Conservation (phyloP, 1,284 basidiomycete species). For the Garcileccinum viscosum region DNA sequence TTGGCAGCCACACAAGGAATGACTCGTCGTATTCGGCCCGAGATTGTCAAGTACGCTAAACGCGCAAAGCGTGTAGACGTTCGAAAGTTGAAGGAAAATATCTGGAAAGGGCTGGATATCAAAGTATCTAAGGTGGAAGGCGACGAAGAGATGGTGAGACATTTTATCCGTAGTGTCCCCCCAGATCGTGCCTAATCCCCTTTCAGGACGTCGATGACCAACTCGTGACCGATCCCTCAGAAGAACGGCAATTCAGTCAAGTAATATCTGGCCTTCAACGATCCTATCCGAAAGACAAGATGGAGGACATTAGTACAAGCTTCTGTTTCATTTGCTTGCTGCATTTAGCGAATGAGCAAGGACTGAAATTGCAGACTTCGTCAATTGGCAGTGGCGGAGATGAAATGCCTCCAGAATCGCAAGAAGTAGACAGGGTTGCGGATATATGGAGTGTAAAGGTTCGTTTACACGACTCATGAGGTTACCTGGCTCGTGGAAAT, state of each 20-base stretch:
- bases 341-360: conserved; percentile 95
- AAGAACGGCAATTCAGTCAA: conserved; percentile 80
- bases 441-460: conserved; percentile 83
- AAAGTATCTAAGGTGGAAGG: conserved; percentile 54
- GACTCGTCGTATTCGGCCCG: conserved; percentile 81
- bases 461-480: conserved; percentile 19
- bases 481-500: neutral
- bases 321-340: conserved; percentile 99
- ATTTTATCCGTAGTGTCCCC: conserved; percentile 19
- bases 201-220: conserved; percentile 61
- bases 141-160: conserved; percentile 60
- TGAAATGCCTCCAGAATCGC: conserved; percentile 32
- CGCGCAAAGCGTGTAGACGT: conserved; percentile 97
- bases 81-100: conserved; percentile 95
- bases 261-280: conserved; percentile 85
- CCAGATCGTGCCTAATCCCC: conserved; percentile 9
- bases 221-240: conserved; percentile 61
- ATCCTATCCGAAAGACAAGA: conserved; percentile 90
- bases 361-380: conserved; percentile 75
- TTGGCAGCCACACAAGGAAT: conserved; percentile 83
- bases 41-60: conserved; percentile 94
- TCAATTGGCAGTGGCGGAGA: conserved; percentile 33
- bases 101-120: conserved; percentile 91
- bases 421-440: conserved; percentile 56
- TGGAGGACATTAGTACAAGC: conserved; percentile 98